Base-by-base conservation (phyloP, 169 alveolate species). In the Plasmodium reichenowi region DNA sequence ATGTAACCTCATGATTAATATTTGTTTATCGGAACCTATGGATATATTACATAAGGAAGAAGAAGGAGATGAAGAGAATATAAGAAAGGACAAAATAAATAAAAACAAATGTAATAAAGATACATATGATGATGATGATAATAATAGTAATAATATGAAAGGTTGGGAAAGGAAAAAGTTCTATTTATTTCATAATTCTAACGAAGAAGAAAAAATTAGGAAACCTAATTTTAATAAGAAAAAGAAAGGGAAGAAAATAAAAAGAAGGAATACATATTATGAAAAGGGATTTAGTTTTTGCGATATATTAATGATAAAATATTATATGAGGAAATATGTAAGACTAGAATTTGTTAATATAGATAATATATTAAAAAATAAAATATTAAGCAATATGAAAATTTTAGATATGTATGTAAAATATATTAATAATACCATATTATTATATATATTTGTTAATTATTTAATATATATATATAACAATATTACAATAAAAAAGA, bases 241-340 rank as follows among this genome's bases (percentile, higher is more conserved):
- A 12, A 4, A 12, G 2, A 48, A n/a, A 52, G 22, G 22, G 22
- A 20, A 20, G 22, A 50, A 58, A 20, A n/a, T 5, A 43, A 47
- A 66, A 45, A 13, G 45, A 29, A 6, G 5, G 8, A 24, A 64
- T 66, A 22, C 71, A 67, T 38, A 58, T 17, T 12, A 26, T 3
- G 73, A 83, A 20, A 7, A 48, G 26, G 15, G 10, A 0, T 83
- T 68, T 62, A 6, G 56, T 15, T 72, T 12, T 38, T 68, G 85
- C 3, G 91, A 83, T 62, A 67, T 68, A 13, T n/a, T 22, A 2
- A 83, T 68, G 91, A 68, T 83, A 38, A 58, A 56, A 43, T 24
- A 47, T 15, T 83, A 83, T 60, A 43, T 83, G 52, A 32, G 43
- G 3, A 48, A 68, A 8, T 68, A 68, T 17, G 45, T 83, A 56